A percentile compares a stretch with the other conserved stretches of the same genome.
These are phyloP conservation scores for Fusarium sarcochroum DNA, from an alignment of 2,329 filamentous ascomycete species.

Conservation along the genomic window DNA sequence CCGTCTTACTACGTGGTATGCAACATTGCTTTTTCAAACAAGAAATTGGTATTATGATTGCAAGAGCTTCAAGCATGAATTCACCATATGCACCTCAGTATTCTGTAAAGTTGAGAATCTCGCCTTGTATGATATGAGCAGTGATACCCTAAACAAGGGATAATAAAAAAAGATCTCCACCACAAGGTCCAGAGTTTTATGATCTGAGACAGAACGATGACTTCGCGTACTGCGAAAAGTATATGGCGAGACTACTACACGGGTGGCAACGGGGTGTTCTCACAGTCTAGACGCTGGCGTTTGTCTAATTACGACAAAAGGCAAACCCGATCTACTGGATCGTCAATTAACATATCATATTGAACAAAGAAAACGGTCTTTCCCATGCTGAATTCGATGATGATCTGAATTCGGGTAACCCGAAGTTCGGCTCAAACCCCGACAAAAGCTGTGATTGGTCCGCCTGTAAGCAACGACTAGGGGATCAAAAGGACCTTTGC, in stretches of 20 bases:
- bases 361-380: background rate
- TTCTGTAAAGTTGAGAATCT: background rate
- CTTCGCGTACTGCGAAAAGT: background rate
- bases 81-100: background rate
- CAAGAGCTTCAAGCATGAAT: no score
- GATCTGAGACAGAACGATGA: background rate
- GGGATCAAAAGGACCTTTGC: conserved; percentile 18
- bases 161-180: background rate
- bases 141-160: background rate
- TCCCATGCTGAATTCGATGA: conserved; percentile 3
- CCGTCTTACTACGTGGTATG: background rate
- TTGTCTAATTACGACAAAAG: no score
- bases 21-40: background rate
- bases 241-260: background rate
- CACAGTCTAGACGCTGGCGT: background rate
- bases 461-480: conserved; percentile 21
- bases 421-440: conserved; percentile 14
- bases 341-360: background rate
- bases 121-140: background rate
- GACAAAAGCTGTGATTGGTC: conserved; percentile 24
- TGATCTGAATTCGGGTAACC: conserved; percentile 14
- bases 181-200: background rate
- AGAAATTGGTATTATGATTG: background rate
- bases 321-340: background rate
- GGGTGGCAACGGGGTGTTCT: background rate